Conservation (phyloP, 164 flowering plant species). For the Aristolochia contorta region DNA sequence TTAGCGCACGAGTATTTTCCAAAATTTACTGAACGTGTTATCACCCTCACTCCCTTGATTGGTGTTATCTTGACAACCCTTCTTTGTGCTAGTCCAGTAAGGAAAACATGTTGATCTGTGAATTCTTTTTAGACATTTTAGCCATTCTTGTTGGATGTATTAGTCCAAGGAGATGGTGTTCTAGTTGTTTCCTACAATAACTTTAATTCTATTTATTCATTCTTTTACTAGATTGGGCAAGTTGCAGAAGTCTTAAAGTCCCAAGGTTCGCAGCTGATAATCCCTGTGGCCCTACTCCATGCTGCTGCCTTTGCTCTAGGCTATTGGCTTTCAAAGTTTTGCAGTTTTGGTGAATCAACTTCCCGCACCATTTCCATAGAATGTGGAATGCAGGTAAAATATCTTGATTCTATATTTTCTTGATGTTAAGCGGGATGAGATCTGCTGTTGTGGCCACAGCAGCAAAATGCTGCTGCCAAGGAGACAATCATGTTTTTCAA, state of each 20-base stretch:
- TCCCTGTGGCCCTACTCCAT: slow-evolving; percentile 82
- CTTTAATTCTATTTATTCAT: slow-evolving; percentile 9
- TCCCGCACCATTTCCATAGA: slow-evolving; percentile 95
- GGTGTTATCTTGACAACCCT: slow-evolving; percentile 92
- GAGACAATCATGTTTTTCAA: no score
- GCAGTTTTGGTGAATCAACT: slow-evolving; percentile 91
- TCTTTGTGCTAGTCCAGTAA: slow-evolving; percentile 98
- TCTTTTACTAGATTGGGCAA: slow-evolving; percentile 75
- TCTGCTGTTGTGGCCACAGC: no score
- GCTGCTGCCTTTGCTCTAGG: slow-evolving; percentile 90
- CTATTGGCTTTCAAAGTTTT: slow-evolving; percentile 65
- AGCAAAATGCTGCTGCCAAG: no score
- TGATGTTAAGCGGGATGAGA: no score
- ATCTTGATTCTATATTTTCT: background rate
- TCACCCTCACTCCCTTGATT: slow-evolving; percentile 77
- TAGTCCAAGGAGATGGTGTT: no score
- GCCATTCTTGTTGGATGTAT: no score
- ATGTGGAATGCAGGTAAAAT: slow-evolving; percentile 95
- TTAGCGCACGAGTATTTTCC: slow-evolving; percentile 83
- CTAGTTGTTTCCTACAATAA: background rate
- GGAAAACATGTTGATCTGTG: background rate
- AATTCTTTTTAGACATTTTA: no score
- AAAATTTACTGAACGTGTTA: slow-evolving; percentile 68
- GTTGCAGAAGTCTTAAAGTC: slow-evolving; percentile 83
- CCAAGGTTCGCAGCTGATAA: slow-evolving; percentile 72